Conservation (phyloP, 306 rosid species). For the Hippophae tibetana region DNA sequence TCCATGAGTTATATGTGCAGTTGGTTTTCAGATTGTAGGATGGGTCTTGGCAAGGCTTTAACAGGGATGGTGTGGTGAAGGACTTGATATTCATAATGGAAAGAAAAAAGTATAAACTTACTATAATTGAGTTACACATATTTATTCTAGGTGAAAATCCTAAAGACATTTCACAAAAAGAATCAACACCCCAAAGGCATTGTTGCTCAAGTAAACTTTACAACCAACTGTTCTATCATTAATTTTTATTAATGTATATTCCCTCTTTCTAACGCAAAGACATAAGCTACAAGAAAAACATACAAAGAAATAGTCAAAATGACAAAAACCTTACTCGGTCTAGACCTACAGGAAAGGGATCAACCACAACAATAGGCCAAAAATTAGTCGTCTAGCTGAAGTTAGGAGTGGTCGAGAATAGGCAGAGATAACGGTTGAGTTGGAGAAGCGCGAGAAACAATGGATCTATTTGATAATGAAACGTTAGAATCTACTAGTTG, state of each 20-base stretch:
- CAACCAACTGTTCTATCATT: background rate
- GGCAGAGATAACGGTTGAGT: too few species aligned
- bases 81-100: conserved; percentile 17
- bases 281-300: too few species aligned
- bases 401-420: too few species aligned
- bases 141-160: conserved; percentile 29
- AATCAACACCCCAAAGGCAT: conserved; percentile 22
- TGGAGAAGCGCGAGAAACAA: too few species aligned
- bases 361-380: too few species aligned
- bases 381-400: too few species aligned
- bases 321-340: too few species aligned
- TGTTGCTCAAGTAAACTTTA: conserved; percentile 65
- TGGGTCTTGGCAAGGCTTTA: conserved; percentile 67
- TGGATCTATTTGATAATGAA: too few species aligned
- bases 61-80: conserved; percentile 33
- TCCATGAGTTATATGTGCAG: background rate
- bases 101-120: conserved; percentile 39
- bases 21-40: conserved; percentile 29
- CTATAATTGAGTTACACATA: conserved; percentile 49
- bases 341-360: too few species aligned
- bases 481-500: too few species aligned
- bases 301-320: too few species aligned
- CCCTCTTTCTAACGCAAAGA: too few species aligned
- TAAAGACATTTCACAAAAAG: conserved; percentile 10
- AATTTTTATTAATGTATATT: background rate